Evolutionary conservation across 1,284 basidiomycete species (phyloP), one percentile per base, ranked within the genome.

Genomic region (Cystobasidium pallidum): DNA sequence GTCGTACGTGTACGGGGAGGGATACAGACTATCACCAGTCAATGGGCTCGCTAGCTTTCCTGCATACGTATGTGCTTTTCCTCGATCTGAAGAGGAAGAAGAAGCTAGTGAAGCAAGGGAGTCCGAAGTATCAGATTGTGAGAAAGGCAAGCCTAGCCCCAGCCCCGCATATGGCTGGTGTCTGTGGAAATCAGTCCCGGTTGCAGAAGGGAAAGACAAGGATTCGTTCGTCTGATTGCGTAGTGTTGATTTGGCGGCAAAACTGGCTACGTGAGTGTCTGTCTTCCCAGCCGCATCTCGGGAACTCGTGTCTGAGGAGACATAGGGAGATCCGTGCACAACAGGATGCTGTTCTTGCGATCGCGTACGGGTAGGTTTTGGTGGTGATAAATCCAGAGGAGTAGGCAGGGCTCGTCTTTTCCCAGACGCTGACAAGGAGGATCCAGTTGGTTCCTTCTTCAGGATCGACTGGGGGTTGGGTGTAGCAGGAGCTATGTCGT

Each of bases 81-180:
- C 73, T 0, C 70, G n/a, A 26, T 43, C 49, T 6, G 58, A 61
- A 3, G 55, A 68, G 21, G 68, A 49, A 7, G 32, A 55, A 39
- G 67, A 43, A 11, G 64, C 66, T 55, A 66, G 24, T 41, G 59
- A 63, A 24, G 72, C n/a, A 66, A 73, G 52, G 70, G 66, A 58
- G 41, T 75, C 66, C n/a, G 73, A 73, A 13, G 75, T 66, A 15
- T 74, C 70, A 0, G 75, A 76, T n/a, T 68, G 66, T n/a, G 74
- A 73, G 70, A 74, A 75, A 17, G 76, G 75, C 0, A 77, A 66
- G 19, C 76, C 76, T 17, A 77, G 70, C 0, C 75, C 75, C 17
- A 76, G 51, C 2, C 75, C 75, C 2, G 74, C 45, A 72, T 73
- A 76, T 24, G 62, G 32, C 11, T 45, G 43, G 7, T 61, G 58